Evolutionary conservation across 2,329 filamentous ascomycete genomes (phyloP).

Genomic region (Sphaerulina populicola): DNA sequence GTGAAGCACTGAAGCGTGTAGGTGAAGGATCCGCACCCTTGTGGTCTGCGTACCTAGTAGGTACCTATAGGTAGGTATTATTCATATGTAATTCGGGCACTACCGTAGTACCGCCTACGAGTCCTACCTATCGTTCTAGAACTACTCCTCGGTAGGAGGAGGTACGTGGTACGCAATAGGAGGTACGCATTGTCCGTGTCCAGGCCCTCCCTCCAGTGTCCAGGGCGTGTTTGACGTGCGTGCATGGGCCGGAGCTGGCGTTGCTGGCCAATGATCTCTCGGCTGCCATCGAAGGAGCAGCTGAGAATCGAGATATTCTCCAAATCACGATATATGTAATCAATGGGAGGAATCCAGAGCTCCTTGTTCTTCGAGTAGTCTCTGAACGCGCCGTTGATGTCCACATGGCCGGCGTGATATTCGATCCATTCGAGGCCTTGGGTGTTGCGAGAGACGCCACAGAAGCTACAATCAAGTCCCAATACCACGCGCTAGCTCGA

Average conservation of each 20-base stretch:
- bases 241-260: slow-evolving; percentile 1
- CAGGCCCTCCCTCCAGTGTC: too few species aligned
- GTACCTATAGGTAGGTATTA: too few species aligned
- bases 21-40: neutral
- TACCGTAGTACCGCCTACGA: too few species aligned
- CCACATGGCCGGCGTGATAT: slow-evolving; percentile 17
- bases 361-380: slow-evolving; percentile 15
- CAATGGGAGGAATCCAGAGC: slow-evolving; percentile 11
- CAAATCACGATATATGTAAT: slow-evolving; percentile 5
- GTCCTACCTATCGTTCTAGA: neutral
- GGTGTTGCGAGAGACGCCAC: slow-evolving; percentile 63
- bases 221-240: neutral
- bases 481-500: slow-evolving; percentile 82
- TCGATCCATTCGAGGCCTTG: slow-evolving; percentile 77
- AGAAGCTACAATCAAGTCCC: slow-evolving; percentile 70
- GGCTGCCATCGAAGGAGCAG: slow-evolving; percentile 11
- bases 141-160: too few species aligned
- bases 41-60: too few species aligned
- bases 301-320: slow-evolving; percentile 4
- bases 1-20: neutral
- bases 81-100: too few species aligned
- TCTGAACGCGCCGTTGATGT: slow-evolving; percentile 3
- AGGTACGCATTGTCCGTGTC: slow-evolving; percentile 8
- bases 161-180: slow-evolving; percentile 9
- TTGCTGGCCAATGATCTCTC: neutral